Conservation (phyloP, 495 filamentous ascomycete genomes). For the Neurospora tetraspora region DNA sequence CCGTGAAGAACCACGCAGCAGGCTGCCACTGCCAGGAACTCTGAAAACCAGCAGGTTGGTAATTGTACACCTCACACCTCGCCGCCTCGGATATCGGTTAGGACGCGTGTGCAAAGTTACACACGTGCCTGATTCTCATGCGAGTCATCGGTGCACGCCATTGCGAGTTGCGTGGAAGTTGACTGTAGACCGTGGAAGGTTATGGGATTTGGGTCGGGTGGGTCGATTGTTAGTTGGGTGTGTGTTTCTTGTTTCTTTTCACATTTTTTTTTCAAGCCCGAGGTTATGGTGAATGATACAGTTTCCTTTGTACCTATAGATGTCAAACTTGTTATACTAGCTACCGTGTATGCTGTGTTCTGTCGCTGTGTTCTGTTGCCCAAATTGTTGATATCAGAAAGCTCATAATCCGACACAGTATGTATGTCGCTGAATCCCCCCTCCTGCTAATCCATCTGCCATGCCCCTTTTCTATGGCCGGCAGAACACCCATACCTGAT, state of each 20-base stretch:
- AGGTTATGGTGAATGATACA: fast-evolving
- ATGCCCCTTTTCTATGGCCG: neutral
- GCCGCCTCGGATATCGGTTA: neutral
- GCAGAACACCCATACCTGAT: neutral
- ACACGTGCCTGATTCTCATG: neutral
- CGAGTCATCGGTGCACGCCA: neutral
- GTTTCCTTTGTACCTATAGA: neutral
- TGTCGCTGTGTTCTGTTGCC: neutral
- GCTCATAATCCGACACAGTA: neutral
- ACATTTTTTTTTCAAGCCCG: neutral
- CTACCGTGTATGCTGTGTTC: neutral
- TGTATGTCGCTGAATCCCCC: neutral
- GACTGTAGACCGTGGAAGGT: neutral
- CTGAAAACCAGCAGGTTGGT: neutral
- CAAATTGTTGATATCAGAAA: neutral
- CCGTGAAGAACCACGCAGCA: neutral
- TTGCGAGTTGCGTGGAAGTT: neutral
- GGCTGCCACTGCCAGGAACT: neutral
- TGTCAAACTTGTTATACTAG: neutral
- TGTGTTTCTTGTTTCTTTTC: neutral
- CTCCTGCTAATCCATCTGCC: neutral
- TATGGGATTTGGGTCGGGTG: neutral
- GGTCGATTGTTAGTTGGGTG: neutral
- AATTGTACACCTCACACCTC: neutral
- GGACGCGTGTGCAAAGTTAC: neutral